A percentile compares a stretch with the other conserved stretches of the same genome.
Evolutionary conservation across 345 rosid species (phyloP).

Genomic region (Viola odorata): DNA sequence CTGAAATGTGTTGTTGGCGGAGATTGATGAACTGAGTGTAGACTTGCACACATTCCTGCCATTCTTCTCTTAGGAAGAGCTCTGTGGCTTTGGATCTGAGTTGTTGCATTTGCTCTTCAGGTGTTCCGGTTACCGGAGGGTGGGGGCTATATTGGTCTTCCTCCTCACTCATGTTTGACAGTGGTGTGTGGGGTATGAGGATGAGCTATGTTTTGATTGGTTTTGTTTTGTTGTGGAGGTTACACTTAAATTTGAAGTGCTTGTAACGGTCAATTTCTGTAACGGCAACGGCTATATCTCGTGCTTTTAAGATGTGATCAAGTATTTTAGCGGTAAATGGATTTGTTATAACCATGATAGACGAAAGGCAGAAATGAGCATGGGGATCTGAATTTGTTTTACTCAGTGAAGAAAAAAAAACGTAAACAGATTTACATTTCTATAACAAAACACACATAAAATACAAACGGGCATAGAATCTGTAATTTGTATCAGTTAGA

Average conservation of each 20-base stretch:
- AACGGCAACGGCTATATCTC: slow-evolving; percentile 33
- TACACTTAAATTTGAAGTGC: slow-evolving; percentile 18
- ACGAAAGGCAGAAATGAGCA: no score
- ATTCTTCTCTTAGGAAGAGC: slow-evolving; percentile 74
- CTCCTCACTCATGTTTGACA: slow-evolving; percentile 28
- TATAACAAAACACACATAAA: no score
- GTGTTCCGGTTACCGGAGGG: slow-evolving; percentile 5
- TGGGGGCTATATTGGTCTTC: slow-evolving; percentile 19
- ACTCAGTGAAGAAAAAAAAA: no score
- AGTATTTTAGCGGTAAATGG: no score
- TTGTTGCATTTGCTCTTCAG: slow-evolving; percentile 46
- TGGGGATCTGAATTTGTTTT: no score
- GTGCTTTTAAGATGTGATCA: neutral
- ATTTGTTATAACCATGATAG: no score
- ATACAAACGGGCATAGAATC: no score
- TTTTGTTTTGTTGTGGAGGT: neutral
- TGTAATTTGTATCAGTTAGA: no score
- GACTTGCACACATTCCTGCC: slow-evolving; percentile 54
- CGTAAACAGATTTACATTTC: no score
- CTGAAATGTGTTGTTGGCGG: slow-evolving; percentile 39
- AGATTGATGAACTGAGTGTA: slow-evolving; percentile 61
- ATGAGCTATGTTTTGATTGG: neutral
- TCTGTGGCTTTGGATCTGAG: slow-evolving; percentile 72
- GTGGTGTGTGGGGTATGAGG: slow-evolving; percentile 1
- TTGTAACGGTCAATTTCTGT: slow-evolving; percentile 57